Percentiles rank a stretch among this genome's conserved stretches.
Conservation (phyloP, 2,329 filamentous ascomycete species). For the Botrytis aclada region DNA sequence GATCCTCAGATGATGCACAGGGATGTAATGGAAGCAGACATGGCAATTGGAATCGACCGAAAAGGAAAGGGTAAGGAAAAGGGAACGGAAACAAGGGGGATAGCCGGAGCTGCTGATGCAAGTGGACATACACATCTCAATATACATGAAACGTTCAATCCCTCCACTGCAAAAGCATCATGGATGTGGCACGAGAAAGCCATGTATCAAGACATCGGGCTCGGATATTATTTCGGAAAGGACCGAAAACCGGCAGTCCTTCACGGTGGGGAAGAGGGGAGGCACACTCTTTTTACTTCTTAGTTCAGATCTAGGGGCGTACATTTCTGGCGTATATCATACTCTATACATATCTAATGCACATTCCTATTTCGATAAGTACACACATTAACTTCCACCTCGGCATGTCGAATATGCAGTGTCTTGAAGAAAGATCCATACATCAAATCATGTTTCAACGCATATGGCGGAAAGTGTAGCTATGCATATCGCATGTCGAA, state of each 20-base stretch:
- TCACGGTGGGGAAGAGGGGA: not conserved
- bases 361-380: not conserved
- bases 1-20: constrained; percentile 12
- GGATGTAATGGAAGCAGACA: constrained; percentile 27
- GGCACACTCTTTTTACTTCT: not conserved
- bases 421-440: not conserved
- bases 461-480: not conserved
- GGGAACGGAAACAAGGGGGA: constrained; percentile 9
- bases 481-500: not conserved
- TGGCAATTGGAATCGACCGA: constrained; percentile 27
- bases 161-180: not conserved
- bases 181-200: constrained; percentile 32
- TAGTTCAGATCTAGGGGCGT: not conserved
- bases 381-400: not conserved
- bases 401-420: not conserved
- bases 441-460: not conserved
- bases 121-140: not conserved
- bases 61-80: constrained; percentile 32
- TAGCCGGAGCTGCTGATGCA: not conserved
- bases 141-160: not conserved
- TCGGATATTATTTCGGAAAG: constrained; percentile 33
- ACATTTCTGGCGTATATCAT: not conserved
- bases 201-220: constrained; percentile 33
- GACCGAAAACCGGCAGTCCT: not conserved
- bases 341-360: not conserved